Conservation (phyloP, 495 filamentous ascomycete species). For the Sordaria brevicollis region DNA sequence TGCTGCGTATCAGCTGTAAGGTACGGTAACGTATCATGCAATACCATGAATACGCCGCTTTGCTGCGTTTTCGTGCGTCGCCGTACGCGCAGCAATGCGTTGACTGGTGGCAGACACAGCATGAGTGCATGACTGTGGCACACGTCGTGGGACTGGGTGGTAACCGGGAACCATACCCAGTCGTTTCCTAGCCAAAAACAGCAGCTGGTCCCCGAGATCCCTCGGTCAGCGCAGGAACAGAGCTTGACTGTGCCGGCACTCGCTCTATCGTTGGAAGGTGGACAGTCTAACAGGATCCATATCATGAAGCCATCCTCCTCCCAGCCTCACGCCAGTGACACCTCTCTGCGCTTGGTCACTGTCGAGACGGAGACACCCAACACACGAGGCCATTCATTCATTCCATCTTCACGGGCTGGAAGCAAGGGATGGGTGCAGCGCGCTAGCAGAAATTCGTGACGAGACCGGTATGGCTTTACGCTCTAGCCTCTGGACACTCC, state of each 20-base stretch:
- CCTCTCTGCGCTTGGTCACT: neutral
- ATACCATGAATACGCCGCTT: neutral
- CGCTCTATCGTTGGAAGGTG: neutral
- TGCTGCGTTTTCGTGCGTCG: neutral
- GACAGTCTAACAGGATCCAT: too few species aligned
- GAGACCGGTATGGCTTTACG: slow-evolving; percentile 14
- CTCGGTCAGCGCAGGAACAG: neutral
- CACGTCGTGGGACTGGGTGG: neutral
- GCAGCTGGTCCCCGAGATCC: neutral
- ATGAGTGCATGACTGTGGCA: too few species aligned
- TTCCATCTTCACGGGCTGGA: slow-evolving; percentile 6
- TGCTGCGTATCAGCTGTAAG: too few species aligned
- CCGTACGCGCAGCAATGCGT: neutral
- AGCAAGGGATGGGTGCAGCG: slow-evolving; percentile 25
- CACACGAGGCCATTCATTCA: neutral
- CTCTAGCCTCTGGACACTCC: neutral
- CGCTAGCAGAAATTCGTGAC: slow-evolving; percentile 23
- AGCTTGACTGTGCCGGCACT: neutral
- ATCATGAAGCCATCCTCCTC: neutral
- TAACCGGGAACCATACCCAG: neutral
- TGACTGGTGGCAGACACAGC: neutral
- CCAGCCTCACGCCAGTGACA: neutral
- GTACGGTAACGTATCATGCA: neutral
- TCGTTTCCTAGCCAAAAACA: neutral
- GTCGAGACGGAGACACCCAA: neutral